Conservation (phyloP, 345 rosid species). For the Eutrema japonicum region DNA sequence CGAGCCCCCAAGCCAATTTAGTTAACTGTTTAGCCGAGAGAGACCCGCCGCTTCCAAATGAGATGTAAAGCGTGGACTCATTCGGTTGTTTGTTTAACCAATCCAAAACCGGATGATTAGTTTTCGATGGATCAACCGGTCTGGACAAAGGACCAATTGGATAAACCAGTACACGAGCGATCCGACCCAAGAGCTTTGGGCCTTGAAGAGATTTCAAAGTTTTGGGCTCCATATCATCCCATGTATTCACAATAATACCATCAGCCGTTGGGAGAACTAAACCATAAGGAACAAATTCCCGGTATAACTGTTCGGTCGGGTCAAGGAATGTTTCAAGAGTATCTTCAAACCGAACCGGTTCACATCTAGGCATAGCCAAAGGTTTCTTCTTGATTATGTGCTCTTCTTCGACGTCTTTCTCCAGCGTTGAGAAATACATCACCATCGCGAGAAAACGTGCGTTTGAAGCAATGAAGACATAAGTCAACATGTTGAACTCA, state of each 20-base stretch:
- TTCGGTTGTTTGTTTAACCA: slow-evolving; percentile 64
- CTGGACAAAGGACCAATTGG: slow-evolving; percentile 43
- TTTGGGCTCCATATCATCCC: slow-evolving; percentile 44
- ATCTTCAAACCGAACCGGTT: slow-evolving; percentile 53
- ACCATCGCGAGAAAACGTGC: slow-evolving; percentile 53
- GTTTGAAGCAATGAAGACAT: slow-evolving; percentile 47
- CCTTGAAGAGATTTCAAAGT: slow-evolving; percentile 41
- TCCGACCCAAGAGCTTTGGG: slow-evolving; percentile 38
- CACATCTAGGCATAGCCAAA: slow-evolving; percentile 57
- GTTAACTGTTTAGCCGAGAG: slow-evolving; percentile 36
- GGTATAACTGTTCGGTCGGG: slow-evolving; percentile 37
- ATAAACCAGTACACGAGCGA: slow-evolving; percentile 42
- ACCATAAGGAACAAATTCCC: slow-evolving; percentile 34
- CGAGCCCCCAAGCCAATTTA: slow-evolving; percentile 42
- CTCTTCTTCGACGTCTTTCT: slow-evolving; percentile 32
- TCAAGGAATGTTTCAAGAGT: slow-evolving; percentile 47
- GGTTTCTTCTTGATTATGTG: slow-evolving; percentile 42
- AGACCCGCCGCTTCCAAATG: slow-evolving; percentile 75
- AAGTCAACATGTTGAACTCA: slow-evolving; percentile 57
- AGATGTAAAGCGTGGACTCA: slow-evolving; percentile 59
- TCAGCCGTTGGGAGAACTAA: slow-evolving; percentile 29
- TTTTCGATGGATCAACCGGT: slow-evolving; percentile 25
- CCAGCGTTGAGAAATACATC: slow-evolving; percentile 41
- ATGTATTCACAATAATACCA: slow-evolving; percentile 45
- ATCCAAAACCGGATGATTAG: slow-evolving; percentile 23